Conservation (phyloP, 495 filamentous ascomycete species). For the Penicillium paradoxum region DNA sequence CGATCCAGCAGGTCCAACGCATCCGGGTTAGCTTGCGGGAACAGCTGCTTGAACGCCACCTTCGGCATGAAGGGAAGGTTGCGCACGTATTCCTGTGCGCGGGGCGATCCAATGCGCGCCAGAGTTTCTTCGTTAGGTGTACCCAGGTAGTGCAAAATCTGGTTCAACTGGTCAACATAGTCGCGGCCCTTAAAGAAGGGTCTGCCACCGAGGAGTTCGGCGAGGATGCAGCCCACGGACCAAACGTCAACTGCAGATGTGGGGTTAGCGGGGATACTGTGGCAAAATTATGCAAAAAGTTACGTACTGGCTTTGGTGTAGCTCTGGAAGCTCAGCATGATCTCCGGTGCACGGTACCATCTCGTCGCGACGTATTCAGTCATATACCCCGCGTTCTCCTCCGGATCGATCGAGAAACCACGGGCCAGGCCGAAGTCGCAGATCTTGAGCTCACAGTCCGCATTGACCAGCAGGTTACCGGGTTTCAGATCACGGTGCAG, state of each 20-base stretch:
- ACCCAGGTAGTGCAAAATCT: slow-evolving; percentile 96
- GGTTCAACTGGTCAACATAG: slow-evolving; percentile 98
- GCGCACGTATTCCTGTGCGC: slow-evolving; percentile 97
- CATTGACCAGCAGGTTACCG: slow-evolving; percentile 94
- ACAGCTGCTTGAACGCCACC: slow-evolving; percentile 78
- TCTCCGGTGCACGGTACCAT: slow-evolving; percentile 98
- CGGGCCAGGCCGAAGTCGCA: slow-evolving; percentile 96
- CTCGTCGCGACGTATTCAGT: slow-evolving; percentile 98
- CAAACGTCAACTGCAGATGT: slow-evolving; percentile 80
- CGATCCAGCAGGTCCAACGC: slow-evolving; percentile 90
- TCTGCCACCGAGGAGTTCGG: slow-evolving; percentile 90
- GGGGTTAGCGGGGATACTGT: slow-evolving; percentile 7
- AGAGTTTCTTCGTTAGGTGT: slow-evolving; percentile 95
- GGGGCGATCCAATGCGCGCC: slow-evolving; percentile 86
- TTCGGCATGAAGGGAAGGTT: slow-evolving; percentile 97
- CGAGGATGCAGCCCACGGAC: slow-evolving; percentile 97
- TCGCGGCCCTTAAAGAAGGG: slow-evolving; percentile 99
- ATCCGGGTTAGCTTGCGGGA: slow-evolving; percentile 93
- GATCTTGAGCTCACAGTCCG: slow-evolving; percentile 98
- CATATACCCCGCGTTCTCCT: slow-evolving; percentile 99
- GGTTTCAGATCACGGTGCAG: slow-evolving; percentile 96
- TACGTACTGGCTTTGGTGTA: slow-evolving; percentile 98
- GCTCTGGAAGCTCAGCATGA: slow-evolving; percentile 99
- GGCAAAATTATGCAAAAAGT: not conserved
- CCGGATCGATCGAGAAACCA: slow-evolving; percentile 92